A percentile compares a stretch with the other conserved stretches of the same genome.
Evolutionary conservation across 768 basidiomycete species (phyloP).

Genomic region (Asterophora lycoperdoides): DNA sequence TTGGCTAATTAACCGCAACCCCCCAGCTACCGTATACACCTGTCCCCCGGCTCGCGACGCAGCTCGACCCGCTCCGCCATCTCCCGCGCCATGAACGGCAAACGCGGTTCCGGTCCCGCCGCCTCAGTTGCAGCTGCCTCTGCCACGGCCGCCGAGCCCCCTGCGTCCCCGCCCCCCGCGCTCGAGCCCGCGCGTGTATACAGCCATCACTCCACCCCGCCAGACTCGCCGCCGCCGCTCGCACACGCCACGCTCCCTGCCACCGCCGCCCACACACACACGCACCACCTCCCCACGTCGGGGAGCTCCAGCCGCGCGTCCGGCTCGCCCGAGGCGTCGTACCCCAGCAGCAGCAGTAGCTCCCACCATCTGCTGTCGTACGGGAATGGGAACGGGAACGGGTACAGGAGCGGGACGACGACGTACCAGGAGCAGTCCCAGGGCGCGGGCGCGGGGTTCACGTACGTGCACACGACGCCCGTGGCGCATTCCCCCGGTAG

Average conservation of each 20-base stretch:
- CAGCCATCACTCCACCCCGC: slow-evolving; percentile 37
- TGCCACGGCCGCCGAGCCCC: slow-evolving; percentile 20
- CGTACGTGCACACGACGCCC: slow-evolving; percentile 36
- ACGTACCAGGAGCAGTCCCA: slow-evolving; percentile 44
- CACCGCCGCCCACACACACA: too few relatives aligned
- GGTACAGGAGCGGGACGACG: slow-evolving; percentile 37
- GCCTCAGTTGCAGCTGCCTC: slow-evolving; percentile 18
- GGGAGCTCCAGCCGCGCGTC: slow-evolving; percentile 39
- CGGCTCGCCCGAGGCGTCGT: slow-evolving; percentile 41
- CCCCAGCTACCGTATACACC: slow-evolving; percentile 71
- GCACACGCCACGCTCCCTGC: slow-evolving; percentile 47
- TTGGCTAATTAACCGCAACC: not conserved
- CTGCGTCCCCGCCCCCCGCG: slow-evolving; percentile 38
- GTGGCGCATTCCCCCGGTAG: slow-evolving; percentile 24
- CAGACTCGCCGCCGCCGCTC: slow-evolving; percentile 53
- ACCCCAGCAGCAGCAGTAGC: slow-evolving; percentile 27
- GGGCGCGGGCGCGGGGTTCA: slow-evolving; percentile 27
- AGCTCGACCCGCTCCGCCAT: slow-evolving; percentile 61
- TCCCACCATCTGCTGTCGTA: slow-evolving; percentile 20
- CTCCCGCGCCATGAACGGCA: slow-evolving; percentile 35
- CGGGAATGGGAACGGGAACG: slow-evolving; percentile 16
- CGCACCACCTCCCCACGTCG: slow-evolving; percentile 23
- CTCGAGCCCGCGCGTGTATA: slow-evolving; percentile 41
- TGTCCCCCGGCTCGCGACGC: slow-evolving; percentile 74
- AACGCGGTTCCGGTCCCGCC: slow-evolving; percentile 26